A percentile compares a stretch with the other conserved stretches of the same genome.
phyloP scores from a whole-genome alignment of 768 basidiomycete species.

The Roridomyces roridus region DNA sequence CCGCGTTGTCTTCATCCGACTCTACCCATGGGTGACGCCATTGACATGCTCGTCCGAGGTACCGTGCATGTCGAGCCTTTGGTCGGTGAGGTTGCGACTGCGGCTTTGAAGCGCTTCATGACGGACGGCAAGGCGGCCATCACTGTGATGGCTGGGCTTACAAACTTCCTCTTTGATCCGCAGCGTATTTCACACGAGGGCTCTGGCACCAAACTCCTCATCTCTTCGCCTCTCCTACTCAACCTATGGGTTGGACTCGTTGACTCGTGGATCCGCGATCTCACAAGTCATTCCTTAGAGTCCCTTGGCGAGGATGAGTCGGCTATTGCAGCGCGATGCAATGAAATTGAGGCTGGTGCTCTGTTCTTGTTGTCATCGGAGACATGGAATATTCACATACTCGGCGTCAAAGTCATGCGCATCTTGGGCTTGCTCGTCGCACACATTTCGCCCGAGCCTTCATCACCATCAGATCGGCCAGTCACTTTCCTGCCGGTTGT shows the following conservation, averaged over 20 bases:
- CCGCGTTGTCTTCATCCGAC: slow-evolving; percentile 76
- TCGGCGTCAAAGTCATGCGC: slow-evolving; percentile 70
- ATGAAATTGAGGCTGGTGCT: slow-evolving; percentile 73
- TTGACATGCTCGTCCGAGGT: slow-evolving; percentile 82
- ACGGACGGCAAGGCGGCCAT: slow-evolving; percentile 60
- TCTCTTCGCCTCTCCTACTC: slow-evolving; percentile 72
- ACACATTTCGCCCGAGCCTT: slow-evolving; percentile 45
- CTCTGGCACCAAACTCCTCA: slow-evolving; percentile 63
- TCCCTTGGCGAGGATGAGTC: slow-evolving; percentile 48
- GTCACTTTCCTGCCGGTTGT: slow-evolving; percentile 47
- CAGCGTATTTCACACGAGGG: slow-evolving; percentile 65
- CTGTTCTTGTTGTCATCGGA: slow-evolving; percentile 77
- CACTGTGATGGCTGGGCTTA: slow-evolving; percentile 67
- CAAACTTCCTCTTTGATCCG: slow-evolving; percentile 77
- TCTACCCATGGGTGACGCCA: slow-evolving; percentile 60
- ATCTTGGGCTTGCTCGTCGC: slow-evolving; percentile 56
- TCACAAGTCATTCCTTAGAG: slow-evolving; percentile 49
- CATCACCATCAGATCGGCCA: slow-evolving; percentile 33
- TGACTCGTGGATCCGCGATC: slow-evolving; percentile 66
- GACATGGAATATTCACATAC: slow-evolving; percentile 52
- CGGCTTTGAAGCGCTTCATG: slow-evolving; percentile 77
- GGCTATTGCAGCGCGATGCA: slow-evolving; percentile 50
- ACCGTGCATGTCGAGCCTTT: slow-evolving; percentile 86
- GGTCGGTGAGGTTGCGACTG: slow-evolving; percentile 70
- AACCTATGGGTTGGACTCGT: slow-evolving; percentile 78